Base-by-base conservation (phyloP, 2,329 filamentous ascomycete genomes). In the Cercospora sesami region DNA sequence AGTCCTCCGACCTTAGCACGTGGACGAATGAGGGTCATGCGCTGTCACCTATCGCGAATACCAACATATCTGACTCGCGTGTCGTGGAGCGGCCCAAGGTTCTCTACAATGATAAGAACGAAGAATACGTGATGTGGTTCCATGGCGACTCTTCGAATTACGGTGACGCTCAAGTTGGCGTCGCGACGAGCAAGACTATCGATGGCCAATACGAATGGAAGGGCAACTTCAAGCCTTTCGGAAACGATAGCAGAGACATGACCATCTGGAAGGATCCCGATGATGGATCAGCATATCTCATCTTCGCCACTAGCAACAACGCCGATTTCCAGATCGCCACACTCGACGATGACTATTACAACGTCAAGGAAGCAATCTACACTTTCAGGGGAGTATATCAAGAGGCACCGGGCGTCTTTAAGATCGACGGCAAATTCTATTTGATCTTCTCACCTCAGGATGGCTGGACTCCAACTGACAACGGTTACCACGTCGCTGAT, bases 31-130 rank as follows among this genome's bases (percentile, higher is more conserved):
- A 85, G 36, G 86, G 86, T 12, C 84, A 87, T 0, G 80, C 91
- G 0, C 80, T 91, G 1, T 86, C 85, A 0, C 82, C 81, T 0
- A 83, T 85, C 4, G 69, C 77, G 7, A 68, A 63, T 14, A 74
- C 74, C 10, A 73, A 74, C 64, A 75, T 75, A 63, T 74, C 73
- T n/a, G 51, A 45, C 42, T 83, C 83, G 69, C 84, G 88, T 2
- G 83, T 91, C 10, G 85, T 91, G 2, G 89, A 91, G 77, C 80
- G 89, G 21, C 89, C 89, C 2, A 91, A 91, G 78, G 84, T 91
- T 4, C 84, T 91, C 5, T 90, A 86, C 79, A 91, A 91, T 71
- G 85, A 87, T 14, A 79, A 80, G n/a, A 90, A 88, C 0, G 73
- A 77, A 5, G 86, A 88, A 70, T 91, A 89, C 76, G 88, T 91